Evolutionary conservation across 192 early-diverging fungal genomes (phyloP).

Genomic region (Backusella luteola): DNA sequence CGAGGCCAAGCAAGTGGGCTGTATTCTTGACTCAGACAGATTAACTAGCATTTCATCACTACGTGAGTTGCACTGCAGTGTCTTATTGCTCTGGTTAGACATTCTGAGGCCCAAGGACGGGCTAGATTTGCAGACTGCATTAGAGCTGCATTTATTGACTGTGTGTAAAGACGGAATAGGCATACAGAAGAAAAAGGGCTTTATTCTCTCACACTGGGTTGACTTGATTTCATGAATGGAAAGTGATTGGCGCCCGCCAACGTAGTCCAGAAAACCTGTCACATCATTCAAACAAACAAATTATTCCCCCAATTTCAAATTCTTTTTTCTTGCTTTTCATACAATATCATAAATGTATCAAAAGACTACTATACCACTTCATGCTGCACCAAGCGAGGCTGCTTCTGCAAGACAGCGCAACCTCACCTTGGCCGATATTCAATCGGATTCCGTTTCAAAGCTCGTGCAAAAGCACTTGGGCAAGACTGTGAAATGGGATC

Average conservation of each 20-base stretch:
- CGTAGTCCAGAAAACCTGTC: background rate
- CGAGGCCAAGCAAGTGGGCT: constrained; percentile 5
- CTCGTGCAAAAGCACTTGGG: constrained; percentile 45
- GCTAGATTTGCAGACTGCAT: background rate
- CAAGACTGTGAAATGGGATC: constrained; percentile 40
- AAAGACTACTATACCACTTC: constrained; percentile 41
- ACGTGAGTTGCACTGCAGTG: background rate
- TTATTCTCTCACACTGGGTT: background rate
- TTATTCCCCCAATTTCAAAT: background rate
- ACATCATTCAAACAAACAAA: background rate
- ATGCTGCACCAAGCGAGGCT: constrained; percentile 41
- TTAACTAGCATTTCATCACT: constrained; percentile 14
- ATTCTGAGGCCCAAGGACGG: background rate
- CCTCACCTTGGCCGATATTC: constrained; percentile 51
- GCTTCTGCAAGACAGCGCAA: constrained; percentile 31
- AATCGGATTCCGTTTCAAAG: constrained; percentile 48
- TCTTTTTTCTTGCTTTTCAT: background rate
- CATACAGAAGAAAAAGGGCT: background rate
- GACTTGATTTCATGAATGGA: too few relatives aligned
- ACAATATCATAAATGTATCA: constrained; percentile 22
- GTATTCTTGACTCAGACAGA: constrained; percentile 15
- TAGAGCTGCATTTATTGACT: background rate
- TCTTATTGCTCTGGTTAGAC: background rate
- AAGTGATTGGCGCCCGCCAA: background rate
- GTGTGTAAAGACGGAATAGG: constrained; percentile 4